Base-by-base conservation (phyloP, 768 basidiomycete genomes). In the Tremella fuciformis region DNA sequence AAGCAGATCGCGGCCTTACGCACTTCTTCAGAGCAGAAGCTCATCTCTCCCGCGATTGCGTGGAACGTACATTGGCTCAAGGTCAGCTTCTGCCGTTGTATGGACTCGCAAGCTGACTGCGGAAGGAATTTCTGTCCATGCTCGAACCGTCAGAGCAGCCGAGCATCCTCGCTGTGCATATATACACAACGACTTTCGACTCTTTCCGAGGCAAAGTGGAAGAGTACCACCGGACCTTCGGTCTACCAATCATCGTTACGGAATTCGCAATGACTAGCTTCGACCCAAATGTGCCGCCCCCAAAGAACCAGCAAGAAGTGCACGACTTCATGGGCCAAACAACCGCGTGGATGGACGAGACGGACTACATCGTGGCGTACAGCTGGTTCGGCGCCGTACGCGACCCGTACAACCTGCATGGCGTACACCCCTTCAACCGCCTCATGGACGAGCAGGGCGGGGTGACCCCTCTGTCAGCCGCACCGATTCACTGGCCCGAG, bases 281-380 rank as follows among this genome's bases (percentile, higher is more conserved):
- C 52, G 64, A 69, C 24, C 59, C 64, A 16, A 55, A 51, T 40
- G 69, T 70, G 9, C 71, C 71, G 11, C 62, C 62, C 13, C 66
- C 71, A 3, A 22, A 41, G 21, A 52, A 18, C 37, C 64, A 66
- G 44, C 71, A 73, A 42, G 66, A 73, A 59, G 71, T 73, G 0
- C 71, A 73, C 48, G 71, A 73, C 48, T 73, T 68, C 50, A 73
- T 73, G 71, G 71, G 71, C 42, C 71, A 70, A 52, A 65, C 64
- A 0, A 73, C 68, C 7, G 58, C 65, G 46, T 73, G 71, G 71
- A 64, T 73, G 13, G 71, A 73, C 57, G 63, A 68, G 50, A 73
- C 68, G 0, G 55, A 62, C 11, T 73, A 66, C 39, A 63, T 73
- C 38, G 25, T 53, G 68, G 67, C 38, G 37, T 70, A 73, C 49